Evolutionary conservation across 768 basidiomycete species (phyloP).

Genomic region (Lyophyllum shimeji): DNA sequence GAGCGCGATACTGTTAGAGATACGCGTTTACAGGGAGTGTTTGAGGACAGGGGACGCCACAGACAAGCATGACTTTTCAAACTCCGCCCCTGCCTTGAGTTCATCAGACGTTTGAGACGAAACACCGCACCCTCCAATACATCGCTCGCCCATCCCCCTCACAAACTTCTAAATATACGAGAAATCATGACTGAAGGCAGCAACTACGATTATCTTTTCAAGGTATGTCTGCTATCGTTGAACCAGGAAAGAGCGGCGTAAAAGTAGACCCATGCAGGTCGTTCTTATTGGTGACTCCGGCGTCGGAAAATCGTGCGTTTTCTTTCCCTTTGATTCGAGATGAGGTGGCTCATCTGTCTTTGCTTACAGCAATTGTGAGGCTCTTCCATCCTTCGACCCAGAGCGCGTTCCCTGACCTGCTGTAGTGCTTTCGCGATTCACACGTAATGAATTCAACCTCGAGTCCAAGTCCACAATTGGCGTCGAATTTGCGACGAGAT

Average conservation of each 20-base stretch:
- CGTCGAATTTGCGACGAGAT: slow-evolving; percentile 97
- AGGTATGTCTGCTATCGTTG: slow-evolving; percentile 52
- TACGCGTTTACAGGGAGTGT: slow-evolving; percentile 4
- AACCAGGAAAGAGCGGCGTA: background rate
- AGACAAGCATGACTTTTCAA: slow-evolving; percentile 18
- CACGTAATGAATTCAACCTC: slow-evolving; percentile 98
- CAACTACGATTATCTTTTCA: slow-evolving; percentile 99
- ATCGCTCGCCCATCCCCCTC: slow-evolving; percentile 21
- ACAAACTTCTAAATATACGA: slow-evolving; percentile 16
- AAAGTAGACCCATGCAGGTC: slow-evolving; percentile 45
- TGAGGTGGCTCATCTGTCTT: slow-evolving; percentile 5
- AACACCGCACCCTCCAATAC: slow-evolving; percentile 10
- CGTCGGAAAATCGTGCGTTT: slow-evolving; percentile 97
- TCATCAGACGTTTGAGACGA: slow-evolving; percentile 14
- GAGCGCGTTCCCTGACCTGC: slow-evolving; percentile 12
- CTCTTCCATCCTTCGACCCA: background rate
- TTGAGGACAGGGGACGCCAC: background rate
- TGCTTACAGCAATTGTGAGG: slow-evolving; percentile 63
- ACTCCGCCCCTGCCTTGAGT: slow-evolving; percentile 22
- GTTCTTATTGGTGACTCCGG: slow-evolving; percentile 99
- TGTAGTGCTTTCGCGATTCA: slow-evolving; percentile 98
- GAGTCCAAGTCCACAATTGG: slow-evolving; percentile 99
- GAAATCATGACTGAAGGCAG: slow-evolving; percentile 81
- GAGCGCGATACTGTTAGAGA: background rate
- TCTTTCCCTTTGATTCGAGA: slow-evolving; percentile 15